Evolutionary conservation across 73 alveolate genomes (phyloP).

Genomic region (Tetrahymena borealis): DNA sequence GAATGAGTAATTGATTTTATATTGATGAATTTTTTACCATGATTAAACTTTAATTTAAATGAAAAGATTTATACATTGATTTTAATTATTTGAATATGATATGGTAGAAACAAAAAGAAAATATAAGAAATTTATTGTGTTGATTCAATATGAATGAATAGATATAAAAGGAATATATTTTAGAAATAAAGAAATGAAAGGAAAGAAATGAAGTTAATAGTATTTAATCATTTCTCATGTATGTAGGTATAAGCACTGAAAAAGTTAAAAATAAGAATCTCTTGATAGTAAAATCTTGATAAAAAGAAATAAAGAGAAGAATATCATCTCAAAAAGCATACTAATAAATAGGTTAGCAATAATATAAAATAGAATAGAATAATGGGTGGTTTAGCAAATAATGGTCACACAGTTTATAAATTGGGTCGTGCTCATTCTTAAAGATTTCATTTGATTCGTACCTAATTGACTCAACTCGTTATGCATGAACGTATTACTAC

Average conservation of each 20-base stretch:
- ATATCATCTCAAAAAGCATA: not conserved
- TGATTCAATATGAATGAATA: too few relatives aligned
- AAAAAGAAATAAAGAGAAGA: not conserved
- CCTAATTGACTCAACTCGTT: not conserved
- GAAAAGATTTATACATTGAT: not conserved
- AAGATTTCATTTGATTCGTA: not conserved
- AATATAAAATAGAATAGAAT: not conserved
- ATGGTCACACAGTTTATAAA: not conserved
- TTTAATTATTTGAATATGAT: not conserved
- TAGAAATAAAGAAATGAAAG: not conserved
- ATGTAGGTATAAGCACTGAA: not conserved
- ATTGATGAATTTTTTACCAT: not conserved
- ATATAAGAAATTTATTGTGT: not conserved
- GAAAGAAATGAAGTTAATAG: not conserved
- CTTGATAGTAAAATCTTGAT: not conserved
- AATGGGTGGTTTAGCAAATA: conserved; percentile 2
- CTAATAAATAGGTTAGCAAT: not conserved
- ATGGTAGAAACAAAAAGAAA: not conserved
- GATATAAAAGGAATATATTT: too few relatives aligned
- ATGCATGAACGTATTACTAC: not conserved
- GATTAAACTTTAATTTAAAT: not conserved
- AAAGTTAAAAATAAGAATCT: not conserved
- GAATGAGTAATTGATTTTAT: not conserved
- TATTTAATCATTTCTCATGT: not conserved
- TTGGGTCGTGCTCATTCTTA: conserved; percentile 4